These are phyloP conservation scores for Populus nigra DNA, from an alignment of 345 rosid species.

Conservation along the genomic window DNA sequence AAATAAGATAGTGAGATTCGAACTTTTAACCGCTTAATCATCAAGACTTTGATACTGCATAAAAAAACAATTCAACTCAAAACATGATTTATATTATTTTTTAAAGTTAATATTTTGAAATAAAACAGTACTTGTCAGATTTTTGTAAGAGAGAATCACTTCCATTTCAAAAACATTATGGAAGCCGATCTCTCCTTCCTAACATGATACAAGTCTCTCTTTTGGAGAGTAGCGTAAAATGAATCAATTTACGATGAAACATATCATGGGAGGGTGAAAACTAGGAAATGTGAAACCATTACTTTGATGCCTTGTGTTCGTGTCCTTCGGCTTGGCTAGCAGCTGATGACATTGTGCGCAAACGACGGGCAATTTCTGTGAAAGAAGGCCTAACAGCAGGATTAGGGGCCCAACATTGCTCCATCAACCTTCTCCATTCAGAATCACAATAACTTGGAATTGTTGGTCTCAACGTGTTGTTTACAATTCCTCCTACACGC, in stretches of 20 bases:
- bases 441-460: conserved; percentile 64
- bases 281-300: not conserved
- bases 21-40: too few species aligned
- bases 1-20: too few species aligned
- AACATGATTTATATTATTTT: too few species aligned
- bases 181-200: conserved; percentile 25
- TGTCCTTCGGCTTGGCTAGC: conserved; percentile 54
- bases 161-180: conserved; percentile 38
- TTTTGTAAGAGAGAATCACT: conserved; percentile 16
- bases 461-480: conserved; percentile 69
- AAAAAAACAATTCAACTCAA: too few species aligned
- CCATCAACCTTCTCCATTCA: conserved; percentile 73
- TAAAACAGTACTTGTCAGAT: not conserved
- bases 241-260: not conserved
- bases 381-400: conserved; percentile 67
- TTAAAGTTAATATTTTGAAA: accelerated
- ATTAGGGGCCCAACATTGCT: conserved; percentile 80
- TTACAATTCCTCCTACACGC: conserved; percentile 71
- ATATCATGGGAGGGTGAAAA: not conserved
- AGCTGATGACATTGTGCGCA: conserved; percentile 63
- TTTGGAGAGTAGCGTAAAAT: not conserved
- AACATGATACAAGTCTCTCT: not conserved
- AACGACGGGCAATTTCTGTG: conserved; percentile 61
- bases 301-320: conserved; percentile 54
- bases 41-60: too few species aligned